phyloP scores from a whole-genome alignment of 169 alveolate species.

The Miamiensis avidus region DNA sequence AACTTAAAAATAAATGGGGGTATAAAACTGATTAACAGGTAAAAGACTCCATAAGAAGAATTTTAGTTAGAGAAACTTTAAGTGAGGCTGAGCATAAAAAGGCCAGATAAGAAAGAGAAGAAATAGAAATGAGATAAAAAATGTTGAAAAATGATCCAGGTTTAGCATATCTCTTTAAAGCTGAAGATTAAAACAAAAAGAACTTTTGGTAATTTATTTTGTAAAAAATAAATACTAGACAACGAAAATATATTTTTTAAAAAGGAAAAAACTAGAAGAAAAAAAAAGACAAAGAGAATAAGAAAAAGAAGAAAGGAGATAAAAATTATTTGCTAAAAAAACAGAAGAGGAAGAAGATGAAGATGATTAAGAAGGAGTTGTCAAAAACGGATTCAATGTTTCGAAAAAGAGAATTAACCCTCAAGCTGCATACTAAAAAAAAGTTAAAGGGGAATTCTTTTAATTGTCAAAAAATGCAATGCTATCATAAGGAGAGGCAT shows the following conservation, averaged over 20 bases:
- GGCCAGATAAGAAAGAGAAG: constrained; percentile 26
- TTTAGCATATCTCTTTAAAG: constrained; percentile 16
- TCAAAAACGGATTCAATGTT: neutral
- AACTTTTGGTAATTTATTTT: neutral
- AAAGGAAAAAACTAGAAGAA: constrained; percentile 4
- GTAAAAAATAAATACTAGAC: too few species aligned
- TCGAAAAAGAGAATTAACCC: constrained; percentile 11
- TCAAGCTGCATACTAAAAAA: neutral
- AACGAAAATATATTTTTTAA: too few species aligned
- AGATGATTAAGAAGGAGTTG: neutral
- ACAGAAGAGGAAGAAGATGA: neutral
- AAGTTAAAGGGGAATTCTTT: neutral
- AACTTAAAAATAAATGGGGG: constrained; percentile 2
- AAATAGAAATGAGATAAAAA: constrained; percentile 13
- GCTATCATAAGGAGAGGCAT: constrained; percentile 11
- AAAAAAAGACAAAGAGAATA: constrained; percentile 10
- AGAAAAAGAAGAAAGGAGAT: constrained; percentile 25
- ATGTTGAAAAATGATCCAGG: constrained; percentile 28
- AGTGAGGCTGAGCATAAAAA: constrained; percentile 14
- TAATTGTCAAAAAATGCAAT: neutral
- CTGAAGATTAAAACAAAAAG: neutral
- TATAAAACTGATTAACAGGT: neutral
- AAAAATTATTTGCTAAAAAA: neutral
- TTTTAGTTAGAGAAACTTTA: constrained; percentile 13
- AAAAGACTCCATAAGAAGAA: constrained; percentile 19